Evolutionary conservation across 441 rosid genomes (phyloP), one percentile per base, ranked within the genome.

Genomic region (Populus trichocarpa): DNA sequence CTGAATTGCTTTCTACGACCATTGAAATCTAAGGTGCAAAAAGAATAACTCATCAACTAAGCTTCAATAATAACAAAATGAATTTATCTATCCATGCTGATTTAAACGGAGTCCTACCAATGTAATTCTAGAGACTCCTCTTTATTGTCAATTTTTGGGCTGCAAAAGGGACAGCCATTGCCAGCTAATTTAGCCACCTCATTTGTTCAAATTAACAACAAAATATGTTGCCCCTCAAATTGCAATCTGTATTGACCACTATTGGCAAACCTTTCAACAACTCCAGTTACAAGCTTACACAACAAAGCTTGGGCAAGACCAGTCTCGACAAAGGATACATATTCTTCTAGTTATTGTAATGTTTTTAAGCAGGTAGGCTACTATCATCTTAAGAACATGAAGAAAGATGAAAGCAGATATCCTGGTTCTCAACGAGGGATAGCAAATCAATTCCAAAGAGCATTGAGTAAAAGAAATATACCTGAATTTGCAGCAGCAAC

Each of bases 11-110:
- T 23, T 67, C 35, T 1, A 32, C 38, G 23, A 20, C 20, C 80
- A 64, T 71, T 77, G 40, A 50, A 28, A 65, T 53, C 76, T 18
- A 18, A 46, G 35, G 8, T 66, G 59, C 38, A 78, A 46, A 78
- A 16, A 28, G 10, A 6, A 53, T 50, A 12, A 59, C 14, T 22
- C n/a, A 16, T 57, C 40, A n/a, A 28, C 30, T 20, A 26, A 16
- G 38, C 11, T 61, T 61, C 63, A 57, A 36, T 71, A 36, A 22
- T 77, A 40, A 30, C 50, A 64, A n/a, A 22, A 28, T 0, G 9
- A 35, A 12, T 63, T 20, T 12, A 59, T 63, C 18, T 66, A 59
- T 32, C n/a, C 18, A n/a, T 25, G 8, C 26, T 70, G 69, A 61
- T 61, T 16, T 69, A 8, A 61, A 42, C 67, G 22, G 18, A 14